Base-by-base conservation (phyloP, 768 basidiomycete genomes). In the Thelephora ganbajun region DNA sequence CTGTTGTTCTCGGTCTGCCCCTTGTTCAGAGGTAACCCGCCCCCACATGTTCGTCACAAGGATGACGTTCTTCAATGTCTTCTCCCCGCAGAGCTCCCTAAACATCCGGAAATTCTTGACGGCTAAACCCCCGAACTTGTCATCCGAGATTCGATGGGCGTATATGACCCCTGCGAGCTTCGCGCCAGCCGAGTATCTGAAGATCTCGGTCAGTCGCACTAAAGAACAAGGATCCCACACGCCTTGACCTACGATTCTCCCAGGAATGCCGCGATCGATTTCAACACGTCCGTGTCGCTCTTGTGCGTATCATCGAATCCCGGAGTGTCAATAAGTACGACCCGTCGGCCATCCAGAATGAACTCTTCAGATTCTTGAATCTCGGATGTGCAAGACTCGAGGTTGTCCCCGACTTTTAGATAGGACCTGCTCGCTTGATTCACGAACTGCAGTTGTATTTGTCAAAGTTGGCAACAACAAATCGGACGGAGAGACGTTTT, bases 311-410 rank as follows among this genome's bases (percentile, higher is more conserved):
- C 76, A 51, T 77, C 76, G 50, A 79, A 79, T 6, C 77, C 77
- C 0, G 78, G 77, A 0, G 77, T 79, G 53, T 80, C 78, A 43
- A 80, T 69, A n/a, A 80, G 54, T 1, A 60, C 68, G 33, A 77
- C 62, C 11, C 47, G 54, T 9, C 59, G 60, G 1, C 69, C 70
- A 34, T 70, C 66, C 13, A 75, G 52, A 19, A 60, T 52, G 53
- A 77, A 74, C 0, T 69, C 60, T 12, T 63, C 51, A 1, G 72
- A 63, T 4, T 66, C 59, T 47, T 71, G 66, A 3, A 77, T 33
- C 9, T 62, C 61, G 41, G 58, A 61, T 0, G 77, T 79, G 52
- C 73, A 77, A 13, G 76, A 79, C 44, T 70, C 61, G 20, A 76
- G 59, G 3, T 65, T 64, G 7, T 54, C 57, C 18, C 73, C 73